A percentile compares a stretch with the other conserved stretches of the same genome.
Conservation (phyloP, 2,329 filamentous ascomycete genomes). For the Venturia pyrina region DNA sequence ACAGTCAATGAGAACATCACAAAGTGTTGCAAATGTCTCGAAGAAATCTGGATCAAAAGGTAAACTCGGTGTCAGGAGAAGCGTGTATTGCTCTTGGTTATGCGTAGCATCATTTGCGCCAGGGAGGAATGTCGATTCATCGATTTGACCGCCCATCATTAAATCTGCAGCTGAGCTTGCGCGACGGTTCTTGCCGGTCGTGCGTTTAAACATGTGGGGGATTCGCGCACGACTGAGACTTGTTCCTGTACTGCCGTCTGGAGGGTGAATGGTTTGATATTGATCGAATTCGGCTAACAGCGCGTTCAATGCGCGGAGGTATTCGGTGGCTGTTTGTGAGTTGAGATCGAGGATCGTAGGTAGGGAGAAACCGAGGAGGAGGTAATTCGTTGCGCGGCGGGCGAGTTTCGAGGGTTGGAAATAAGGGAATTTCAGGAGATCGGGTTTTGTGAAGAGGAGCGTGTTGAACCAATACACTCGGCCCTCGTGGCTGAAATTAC, state of each 20-base stretch:
- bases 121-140: constrained; percentile 16
- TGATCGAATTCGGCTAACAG: constrained; percentile 87
- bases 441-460: constrained; percentile 74
- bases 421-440: constrained; percentile 73
- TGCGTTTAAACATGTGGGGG: constrained; percentile 41
- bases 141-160: neutral
- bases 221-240: constrained; percentile 69
- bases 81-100: constrained; percentile 16
- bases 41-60: constrained; percentile 97
- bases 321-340: constrained; percentile 68
- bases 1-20: constrained; percentile 88
- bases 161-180: constrained; percentile 48
- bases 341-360: constrained; percentile 84
- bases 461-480: constrained; percentile 98
- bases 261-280: constrained; percentile 78
- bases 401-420: constrained; percentile 77
- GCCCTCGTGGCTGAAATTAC: constrained; percentile 66
- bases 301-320: constrained; percentile 74
- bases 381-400: constrained; percentile 84
- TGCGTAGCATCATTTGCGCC: constrained; percentile 17
- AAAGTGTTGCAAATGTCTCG: constrained; percentile 90
- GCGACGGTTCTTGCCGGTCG: constrained; percentile 35
- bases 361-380: constrained; percentile 84
- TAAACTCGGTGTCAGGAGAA: constrained; percentile 74
- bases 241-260: constrained; percentile 60